Conservation (phyloP, 768 basidiomycete species). For the Pleurotus eryngii region DNA sequence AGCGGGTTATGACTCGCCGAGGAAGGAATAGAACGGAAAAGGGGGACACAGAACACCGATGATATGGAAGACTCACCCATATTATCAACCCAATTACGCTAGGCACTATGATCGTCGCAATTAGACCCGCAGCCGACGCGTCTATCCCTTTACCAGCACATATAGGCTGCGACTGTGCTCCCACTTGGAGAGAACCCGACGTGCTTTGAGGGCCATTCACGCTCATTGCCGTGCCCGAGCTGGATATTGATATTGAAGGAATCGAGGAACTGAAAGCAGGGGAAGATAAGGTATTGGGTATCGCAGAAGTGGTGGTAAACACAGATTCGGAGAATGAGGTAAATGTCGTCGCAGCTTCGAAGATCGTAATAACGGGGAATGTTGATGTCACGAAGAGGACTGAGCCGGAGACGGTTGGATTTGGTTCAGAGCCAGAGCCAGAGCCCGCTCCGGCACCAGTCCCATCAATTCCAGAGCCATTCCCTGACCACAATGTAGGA, state of each 20-base stretch:
- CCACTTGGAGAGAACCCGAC: conserved; percentile 9
- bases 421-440: conserved; percentile 9
- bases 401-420: background rate
- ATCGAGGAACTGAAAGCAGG: conserved; percentile 7
- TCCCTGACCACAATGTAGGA: background rate
- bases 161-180: conserved; percentile 30
- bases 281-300: conserved; percentile 16
- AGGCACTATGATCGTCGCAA: conserved; percentile 57
- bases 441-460: conserved; percentile 8
- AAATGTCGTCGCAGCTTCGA: conserved; percentile 37
- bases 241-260: conserved; percentile 17
- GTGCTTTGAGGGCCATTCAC: conserved; percentile 6
- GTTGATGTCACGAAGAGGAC: conserved; percentile 24
- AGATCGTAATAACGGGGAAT: conserved; percentile 36
- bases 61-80: conserved; percentile 49
- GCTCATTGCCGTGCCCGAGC: conserved; percentile 23
- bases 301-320: conserved; percentile 19
- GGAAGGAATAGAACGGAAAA: background rate
- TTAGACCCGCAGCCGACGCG: conserved; percentile 55
- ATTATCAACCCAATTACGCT: conserved; percentile 57
- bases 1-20: no score
- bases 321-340: conserved; percentile 37
- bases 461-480: background rate
- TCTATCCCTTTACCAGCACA: conserved; percentile 70
- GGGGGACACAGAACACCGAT: background rate